Base-by-base conservation (phyloP, 371 early-diverging fungal species). In the Mortierella sp. region DNA sequence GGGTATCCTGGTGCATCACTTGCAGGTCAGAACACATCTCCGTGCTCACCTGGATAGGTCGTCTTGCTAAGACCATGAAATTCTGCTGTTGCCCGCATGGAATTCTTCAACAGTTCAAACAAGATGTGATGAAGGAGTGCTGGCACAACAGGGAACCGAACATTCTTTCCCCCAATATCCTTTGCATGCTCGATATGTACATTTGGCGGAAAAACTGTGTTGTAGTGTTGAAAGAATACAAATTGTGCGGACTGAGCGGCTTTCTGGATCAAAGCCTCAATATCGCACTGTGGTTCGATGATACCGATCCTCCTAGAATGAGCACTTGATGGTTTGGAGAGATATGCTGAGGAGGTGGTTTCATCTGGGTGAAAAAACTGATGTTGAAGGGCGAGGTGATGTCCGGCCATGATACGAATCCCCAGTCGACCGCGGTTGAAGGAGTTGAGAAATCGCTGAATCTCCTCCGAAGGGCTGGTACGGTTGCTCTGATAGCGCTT, bases 141-240 rank as follows among this genome's bases (percentile, higher is more conserved):
- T 0, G 77, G 77, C 13, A 76, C 77, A 17, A 76, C 77, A 22
- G 77, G 77, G 45, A 76, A 76, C 10, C 70, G 65, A 27, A 76
- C 62, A 13, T 57, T 68, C 27, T 37, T 64, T 2, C 77, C 77
- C 25, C 77, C 77, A 10, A 57, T 37, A 13, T 69, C 65, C 24
- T 76, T 76, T 22, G 70, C 60, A 21, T 76, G 77, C 41, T 69
- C 69, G 19, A 76, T 60, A 41, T 76, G 70, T 13, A 76, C 66
- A 27, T 76, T 65, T 0, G 77, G 77, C 13, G 77, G 77, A 55
- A 76, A 76, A 9, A 69, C 66, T 0, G 61, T 76, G 31, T 52
- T 76, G 59, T 76, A 76, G 12, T 76, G 77, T 13, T 76, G 77
- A 44, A 76, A 76, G 54, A 76, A 76, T 24, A 76, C 77, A 61